These are phyloP conservation scores for Podospora anserina DNA, from an alignment of 495 filamentous ascomycete genomes.

Conservation along the genomic window DNA sequence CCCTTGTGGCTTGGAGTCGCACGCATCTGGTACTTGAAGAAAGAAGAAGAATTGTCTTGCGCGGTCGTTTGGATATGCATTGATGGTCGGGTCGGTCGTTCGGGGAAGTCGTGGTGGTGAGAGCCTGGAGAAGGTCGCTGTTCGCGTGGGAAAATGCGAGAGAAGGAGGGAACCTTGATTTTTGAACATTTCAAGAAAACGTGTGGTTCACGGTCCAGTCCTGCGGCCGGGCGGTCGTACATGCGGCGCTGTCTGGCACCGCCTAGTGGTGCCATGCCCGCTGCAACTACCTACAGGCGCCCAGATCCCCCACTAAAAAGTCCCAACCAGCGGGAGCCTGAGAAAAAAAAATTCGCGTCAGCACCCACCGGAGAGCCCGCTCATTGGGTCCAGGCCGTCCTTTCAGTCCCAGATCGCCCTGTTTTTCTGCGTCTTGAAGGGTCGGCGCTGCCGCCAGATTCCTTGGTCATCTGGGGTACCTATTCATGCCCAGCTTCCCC, in stretches of 20 bases:
- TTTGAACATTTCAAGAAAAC: slow-evolving; percentile 1
- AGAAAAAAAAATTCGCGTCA: slow-evolving; percentile 12
- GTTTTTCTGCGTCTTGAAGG: slow-evolving; percentile 12
- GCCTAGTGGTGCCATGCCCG: not conserved
- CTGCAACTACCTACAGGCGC: slow-evolving; percentile 1
- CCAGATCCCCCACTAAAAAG: slow-evolving; percentile 2
- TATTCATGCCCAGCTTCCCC: slow-evolving; percentile 4
- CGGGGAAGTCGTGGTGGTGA: slow-evolving; percentile 13
- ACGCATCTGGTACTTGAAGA: slow-evolving; percentile 50
- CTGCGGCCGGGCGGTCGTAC: not conserved
- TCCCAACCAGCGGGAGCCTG: slow-evolving; percentile 3
- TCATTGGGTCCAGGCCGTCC: slow-evolving; percentile 7
- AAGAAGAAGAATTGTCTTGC: slow-evolving; percentile 42
- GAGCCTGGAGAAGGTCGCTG: slow-evolving; percentile 1
- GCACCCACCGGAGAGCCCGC: not conserved
- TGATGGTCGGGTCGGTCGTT: slow-evolving; percentile 24
- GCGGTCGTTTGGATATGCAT: slow-evolving; percentile 47
- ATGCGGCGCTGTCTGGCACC: not conserved
- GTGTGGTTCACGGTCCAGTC: not conserved
- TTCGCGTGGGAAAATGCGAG: not conserved
- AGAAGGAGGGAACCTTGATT: not conserved
- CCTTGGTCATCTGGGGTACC: slow-evolving; percentile 7
- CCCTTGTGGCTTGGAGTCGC: slow-evolving; percentile 38
- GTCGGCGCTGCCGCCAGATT: slow-evolving; percentile 1
- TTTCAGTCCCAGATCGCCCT: slow-evolving; percentile 15